Base-by-base conservation (phyloP, 73 alveolate species). In the Paramecium primaurelia region DNA sequence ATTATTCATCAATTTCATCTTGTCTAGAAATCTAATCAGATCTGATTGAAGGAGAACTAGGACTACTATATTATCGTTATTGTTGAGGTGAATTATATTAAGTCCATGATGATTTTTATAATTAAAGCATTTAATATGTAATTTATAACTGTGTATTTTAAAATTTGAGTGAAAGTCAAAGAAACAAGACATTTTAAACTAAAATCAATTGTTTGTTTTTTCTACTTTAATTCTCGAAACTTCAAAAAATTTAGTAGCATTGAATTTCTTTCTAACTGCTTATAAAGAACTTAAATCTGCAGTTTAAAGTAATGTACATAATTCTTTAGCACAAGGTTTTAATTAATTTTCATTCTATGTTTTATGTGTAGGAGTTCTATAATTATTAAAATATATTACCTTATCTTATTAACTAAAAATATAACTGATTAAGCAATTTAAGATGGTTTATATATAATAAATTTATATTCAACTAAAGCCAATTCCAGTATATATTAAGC, bases 161-260 rank as follows among this genome's bases (percentile, higher is more conserved):
- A 54, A 54, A 54, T 18, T 54, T 54, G 69, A 54, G 69, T 54
- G 16, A 18, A 54, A 54, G 28, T 18, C 14, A 54, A 54, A 54
- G 69, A 54, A 54, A 54, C 69, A 54, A 54, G 69, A 54, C 25
- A 54, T 54, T 18, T 54, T 49, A 49, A 12, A 49, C 25, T 49
- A 49, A 49, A 54, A 54, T 54, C 69, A 54, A 6, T 54, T 54
- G 22, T 54, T 54, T 54, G 69, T n/a, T 26, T 68, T 68, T 14
- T 85, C 92, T 34, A 85, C n/a, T 18, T 38, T 85, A 28, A 85
- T 47, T 85, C 75, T 85, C 22, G 92, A 85, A 42, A 85, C 92
- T 51, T 85, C 92, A 68, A 25, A 47, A 51, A 11, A 85, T 58
- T 85, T 85, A 9, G 34, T 11, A 58, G 36, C 59, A 42, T 42